Evolutionary conservation across 2,329 filamentous ascomycete species (phyloP), one percentile per base, ranked within the genome.

Genomic region (Penicillium aurantiogriseum): DNA sequence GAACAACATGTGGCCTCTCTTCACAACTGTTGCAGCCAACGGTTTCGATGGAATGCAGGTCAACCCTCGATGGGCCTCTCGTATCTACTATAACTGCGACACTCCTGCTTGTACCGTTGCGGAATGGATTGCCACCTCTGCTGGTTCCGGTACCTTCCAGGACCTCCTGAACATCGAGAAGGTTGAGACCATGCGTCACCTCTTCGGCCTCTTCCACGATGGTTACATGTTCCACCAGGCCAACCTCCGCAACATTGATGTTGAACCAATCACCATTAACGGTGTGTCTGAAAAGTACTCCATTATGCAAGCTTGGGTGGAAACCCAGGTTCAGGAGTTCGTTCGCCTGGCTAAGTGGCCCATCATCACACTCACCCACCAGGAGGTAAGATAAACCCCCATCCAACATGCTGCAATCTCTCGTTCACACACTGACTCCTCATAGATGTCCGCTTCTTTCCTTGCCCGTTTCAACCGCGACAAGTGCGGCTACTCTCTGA

Each of bases 11-110:
- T 85, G 82, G 79, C 81, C 84, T 0, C 76, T 83, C 36, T 83
- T 79, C 49, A 82, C 79, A 48, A 85, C 74, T 3, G 76, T 79
- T 0, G 76, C 70, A 0, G 66, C 60, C 11, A 83, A 87, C 63
- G 84, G 84, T 0, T 83, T 80, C 61, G 80, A 72, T 42, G 84
- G 85, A 1, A 75, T 85, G 40, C 78, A 79, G 57, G 77, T 87
- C 49, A 81, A 84, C 66, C 83, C 83, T 5, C 82, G 85, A 45
- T 87, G 81, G 80, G 81, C 84, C 1, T 84, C 83, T 3, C 80
- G 82, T 42, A 86, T 87, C 59, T 87, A 86, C 74, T 87, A 84
- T 77, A 86, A 87, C 73, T 87, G 85, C 69, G 80, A 85, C 66
- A 79, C 78, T 17, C 76, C 82, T 2, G 75, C 71, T 23, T 87